Conservation (phyloP, 495 filamentous ascomycete genomes). For the Penicillium maclennaniae region DNA sequence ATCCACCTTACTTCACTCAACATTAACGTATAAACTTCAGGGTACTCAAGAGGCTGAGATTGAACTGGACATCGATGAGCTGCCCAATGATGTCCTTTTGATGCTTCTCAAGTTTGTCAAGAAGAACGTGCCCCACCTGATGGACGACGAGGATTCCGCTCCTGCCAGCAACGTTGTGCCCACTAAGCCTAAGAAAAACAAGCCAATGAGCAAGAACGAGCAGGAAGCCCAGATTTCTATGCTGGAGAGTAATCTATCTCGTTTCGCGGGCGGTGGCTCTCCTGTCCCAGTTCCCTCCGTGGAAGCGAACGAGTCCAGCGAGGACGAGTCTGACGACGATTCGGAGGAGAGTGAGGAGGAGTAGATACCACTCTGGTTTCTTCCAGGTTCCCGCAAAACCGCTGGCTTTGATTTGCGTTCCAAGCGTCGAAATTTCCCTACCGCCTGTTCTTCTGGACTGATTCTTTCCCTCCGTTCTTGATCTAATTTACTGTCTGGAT, state of each 20-base stretch:
- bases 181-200: slow-evolving; percentile 89
- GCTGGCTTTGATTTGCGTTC: slow-evolving; percentile 25
- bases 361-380: slow-evolving; percentile 23
- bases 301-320: slow-evolving; percentile 48
- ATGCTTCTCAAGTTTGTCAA: slow-evolving; percentile 75
- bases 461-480: slow-evolving; percentile 4
- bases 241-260: slow-evolving; percentile 57
- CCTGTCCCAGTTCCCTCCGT: slow-evolving; percentile 42
- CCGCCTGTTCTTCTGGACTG: neutral
- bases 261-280: slow-evolving; percentile 43
- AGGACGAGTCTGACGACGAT: slow-evolving; percentile 49
- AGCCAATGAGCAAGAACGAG: slow-evolving; percentile 93
- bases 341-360: slow-evolving; percentile 54
- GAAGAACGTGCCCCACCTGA: slow-evolving; percentile 57
- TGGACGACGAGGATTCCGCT: slow-evolving; percentile 45
- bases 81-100: slow-evolving; percentile 68
- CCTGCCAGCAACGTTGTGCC: slow-evolving; percentile 46
- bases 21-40: slow-evolving; percentile 30
- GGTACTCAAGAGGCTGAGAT: slow-evolving; percentile 78
- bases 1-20: neutral
- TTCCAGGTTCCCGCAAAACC: slow-evolving; percentile 1
- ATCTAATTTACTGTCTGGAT: neutral
- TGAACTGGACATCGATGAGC: slow-evolving; percentile 85
- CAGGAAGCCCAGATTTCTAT: slow-evolving; percentile 85
- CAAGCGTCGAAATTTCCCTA: slow-evolving; percentile 16